These are phyloP conservation scores for Glaciozyma martinii DNA, from an alignment of 768 basidiomycete species.

Conservation along the genomic window DNA sequence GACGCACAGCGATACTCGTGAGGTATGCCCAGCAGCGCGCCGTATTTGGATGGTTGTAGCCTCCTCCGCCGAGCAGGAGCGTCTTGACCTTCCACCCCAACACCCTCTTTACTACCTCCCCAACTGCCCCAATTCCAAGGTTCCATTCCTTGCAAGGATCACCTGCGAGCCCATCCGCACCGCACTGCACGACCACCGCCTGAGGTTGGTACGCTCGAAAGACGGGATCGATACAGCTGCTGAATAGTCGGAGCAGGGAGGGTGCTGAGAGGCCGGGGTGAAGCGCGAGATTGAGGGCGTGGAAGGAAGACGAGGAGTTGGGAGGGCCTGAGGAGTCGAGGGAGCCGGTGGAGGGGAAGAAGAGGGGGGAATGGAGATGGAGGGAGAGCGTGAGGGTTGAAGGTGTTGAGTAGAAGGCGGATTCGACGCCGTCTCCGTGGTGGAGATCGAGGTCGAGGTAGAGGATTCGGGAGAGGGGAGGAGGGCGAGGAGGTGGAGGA, in stretches of 20 bases:
- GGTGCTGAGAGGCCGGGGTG: slow-evolving; percentile 55
- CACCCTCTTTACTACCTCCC: slow-evolving; percentile 58
- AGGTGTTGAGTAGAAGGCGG: slow-evolving; percentile 40
- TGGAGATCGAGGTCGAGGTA: slow-evolving; percentile 91
- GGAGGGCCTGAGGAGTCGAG: slow-evolving; percentile 33
- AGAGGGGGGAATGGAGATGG: slow-evolving; percentile 72
- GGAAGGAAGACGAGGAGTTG: slow-evolving; percentile 49
- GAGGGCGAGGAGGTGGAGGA: neutral
- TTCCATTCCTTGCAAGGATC: slow-evolving; percentile 66
- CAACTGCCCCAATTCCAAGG: slow-evolving; percentile 36
- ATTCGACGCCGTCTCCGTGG: slow-evolving; percentile 59
- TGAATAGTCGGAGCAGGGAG: slow-evolving; percentile 61
- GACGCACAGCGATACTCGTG: slow-evolving; percentile 62
- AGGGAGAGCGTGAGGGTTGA: slow-evolving; percentile 60
- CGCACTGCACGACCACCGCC: slow-evolving; percentile 73
- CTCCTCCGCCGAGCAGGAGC: slow-evolving; percentile 48
- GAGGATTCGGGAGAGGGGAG: slow-evolving; percentile 51
- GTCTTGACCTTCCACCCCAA: slow-evolving; percentile 49
- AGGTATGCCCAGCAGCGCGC: slow-evolving; percentile 80
- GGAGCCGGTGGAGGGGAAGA: slow-evolving; percentile 59
- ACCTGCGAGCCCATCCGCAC: slow-evolving; percentile 74
- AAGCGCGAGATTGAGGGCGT: slow-evolving; percentile 72
- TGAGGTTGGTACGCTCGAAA: slow-evolving; percentile 61
- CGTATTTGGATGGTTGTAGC: slow-evolving; percentile 72
- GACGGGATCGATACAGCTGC: slow-evolving; percentile 51